Base-by-base conservation (phyloP, 208 protist genomes). In the Trypanosoma lewisi region DNA sequence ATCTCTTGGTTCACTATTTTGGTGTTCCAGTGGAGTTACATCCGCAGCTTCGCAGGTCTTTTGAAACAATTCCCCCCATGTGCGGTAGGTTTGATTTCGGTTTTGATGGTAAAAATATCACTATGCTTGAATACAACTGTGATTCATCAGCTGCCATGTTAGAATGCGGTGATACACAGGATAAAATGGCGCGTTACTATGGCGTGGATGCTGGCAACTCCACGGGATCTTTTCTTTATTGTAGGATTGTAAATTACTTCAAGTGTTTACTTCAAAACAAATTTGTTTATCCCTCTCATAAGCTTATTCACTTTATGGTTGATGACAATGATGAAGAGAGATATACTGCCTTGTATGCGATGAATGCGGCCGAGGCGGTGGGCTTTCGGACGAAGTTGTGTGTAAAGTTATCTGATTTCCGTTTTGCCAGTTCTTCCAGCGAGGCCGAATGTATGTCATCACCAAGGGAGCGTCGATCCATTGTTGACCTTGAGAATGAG, bases 81-180 rank as follows among this genome's bases (percentile, higher is more conserved):
- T 52, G 74, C 39, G 83, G 83, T 57, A 78, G 83, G 30, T 89
- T 95, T 53, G 85, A 91, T 73, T 92, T 95, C 72, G 83, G 83
- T 39, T 90, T 82, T 49, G 75, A 91, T 51, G 85, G 83, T 25
- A 75, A 87, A 53, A 60, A 67, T 6, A 69, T 95, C 16, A 68
- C 77, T 8, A 82, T 92, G 77, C 75, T 95, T 4, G 78, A 91
- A 68, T 91, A 91, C 81, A 92, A 91, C 75, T 89, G 82, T 61
- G 83, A 92, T 56, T 87, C 81, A 33, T 90, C 83, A 23, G 81
- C 70, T 12, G 85, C 78, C 9, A 63, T 95, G 53, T 65, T 92
- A 17, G 83, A 95, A 77, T 88, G 84, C 67, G 86, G 83, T 62
- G 74, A 80, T 57, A 95, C 85, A n/a, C 85, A 92, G 60, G 75